Conservation (phyloP, 225 moss, liverwort and hornwort genomes). For the Physcomitrium patens region DNA sequence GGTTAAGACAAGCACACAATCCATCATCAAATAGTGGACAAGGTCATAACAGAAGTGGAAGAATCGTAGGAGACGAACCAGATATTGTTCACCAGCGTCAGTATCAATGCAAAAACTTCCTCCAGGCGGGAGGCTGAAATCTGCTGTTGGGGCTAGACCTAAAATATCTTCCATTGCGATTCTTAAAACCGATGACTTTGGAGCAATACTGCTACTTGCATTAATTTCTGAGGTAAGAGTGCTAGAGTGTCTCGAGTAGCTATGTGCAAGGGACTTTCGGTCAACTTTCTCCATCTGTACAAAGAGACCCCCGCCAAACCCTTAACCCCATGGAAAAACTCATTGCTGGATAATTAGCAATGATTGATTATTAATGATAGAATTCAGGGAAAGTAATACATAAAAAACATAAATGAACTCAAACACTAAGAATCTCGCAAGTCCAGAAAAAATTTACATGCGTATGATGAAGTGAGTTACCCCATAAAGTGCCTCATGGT, state of each 20-base stretch:
- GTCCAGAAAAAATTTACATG: slow-evolving; percentile 4
- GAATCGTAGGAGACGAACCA: slow-evolving; percentile 52
- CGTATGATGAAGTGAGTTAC: slow-evolving; percentile 30
- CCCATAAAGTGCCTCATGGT: slow-evolving; percentile 95
- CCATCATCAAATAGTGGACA: not conserved
- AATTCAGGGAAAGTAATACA: not conserved
- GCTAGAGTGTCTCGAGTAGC: slow-evolving; percentile 64
- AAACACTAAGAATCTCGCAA: not conserved
- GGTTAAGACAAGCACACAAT: not conserved
- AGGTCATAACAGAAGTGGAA: slow-evolving; percentile 8
- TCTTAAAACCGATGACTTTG: slow-evolving; percentile 68
- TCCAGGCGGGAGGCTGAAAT: slow-evolving; percentile 92
- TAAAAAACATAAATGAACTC: not conserved
- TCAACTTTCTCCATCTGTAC: slow-evolving; percentile 87
- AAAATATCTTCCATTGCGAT: slow-evolving; percentile 92
- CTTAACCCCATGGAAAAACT: not conserved
- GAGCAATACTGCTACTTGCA: slow-evolving; percentile 40
- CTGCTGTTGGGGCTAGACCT: slow-evolving; percentile 79
- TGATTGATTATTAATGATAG: not conserved
- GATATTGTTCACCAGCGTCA: slow-evolving; percentile 70
- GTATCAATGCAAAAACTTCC: slow-evolving; percentile 91
- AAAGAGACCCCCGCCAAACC: slow-evolving; percentile 10
- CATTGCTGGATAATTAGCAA: slow-evolving; percentile 15
- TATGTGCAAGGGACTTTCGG: slow-evolving; percentile 59
- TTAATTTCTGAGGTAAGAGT: slow-evolving; percentile 52